Percentiles rank a stretch among this genome's conserved stretches.
phyloP scores from a whole-genome alignment of 805 yeast species.

The Schwanniomyces pseudopolymorphus region DNA sequence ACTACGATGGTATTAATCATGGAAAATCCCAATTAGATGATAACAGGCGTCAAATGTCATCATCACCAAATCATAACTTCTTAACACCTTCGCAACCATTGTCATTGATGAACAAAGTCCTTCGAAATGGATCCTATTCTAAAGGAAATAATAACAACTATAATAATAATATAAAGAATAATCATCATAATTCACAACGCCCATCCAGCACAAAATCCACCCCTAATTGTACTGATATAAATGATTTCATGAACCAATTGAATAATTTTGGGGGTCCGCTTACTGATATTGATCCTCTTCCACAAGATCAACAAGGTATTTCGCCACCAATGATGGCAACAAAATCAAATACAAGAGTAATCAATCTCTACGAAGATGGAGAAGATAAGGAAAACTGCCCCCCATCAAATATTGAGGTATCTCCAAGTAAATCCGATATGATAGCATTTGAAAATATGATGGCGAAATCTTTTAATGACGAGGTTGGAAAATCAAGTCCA shows the following conservation, averaged over 20 bases:
- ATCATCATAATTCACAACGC: neutral
- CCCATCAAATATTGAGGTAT: conserved; percentile 14
- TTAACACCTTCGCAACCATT: conserved; percentile 42
- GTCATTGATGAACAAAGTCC: conserved; percentile 37
- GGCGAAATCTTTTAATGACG: conserved; percentile 25
- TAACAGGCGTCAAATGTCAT: conserved; percentile 18
- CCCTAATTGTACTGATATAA: conserved; percentile 34
- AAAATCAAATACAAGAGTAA: conserved; percentile 53
- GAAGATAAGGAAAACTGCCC: conserved; percentile 33
- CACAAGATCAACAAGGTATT: conserved; percentile 30
- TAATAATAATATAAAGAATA: conserved; percentile 1
- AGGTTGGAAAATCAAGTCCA: conserved; percentile 35
- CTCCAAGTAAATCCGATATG: conserved; percentile 8
- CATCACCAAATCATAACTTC: conserved; percentile 33
- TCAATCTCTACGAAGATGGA: conserved; percentile 45
- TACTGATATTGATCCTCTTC: conserved; percentile 46
- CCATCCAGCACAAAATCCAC: conserved; percentile 10
- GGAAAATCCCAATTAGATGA: neutral
- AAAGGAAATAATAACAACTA: conserved; percentile 3
- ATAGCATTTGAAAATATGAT: conserved; percentile 26
- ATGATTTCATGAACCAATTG: conserved; percentile 41
- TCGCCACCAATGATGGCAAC: conserved; percentile 55
- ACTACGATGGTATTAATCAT: conserved; percentile 7
- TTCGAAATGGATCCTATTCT: conserved; percentile 20
- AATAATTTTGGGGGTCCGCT: conserved; percentile 45